Conservation (phyloP, 352 stramenopile genomes). For the Globisporangium sylvaticum region DNA sequence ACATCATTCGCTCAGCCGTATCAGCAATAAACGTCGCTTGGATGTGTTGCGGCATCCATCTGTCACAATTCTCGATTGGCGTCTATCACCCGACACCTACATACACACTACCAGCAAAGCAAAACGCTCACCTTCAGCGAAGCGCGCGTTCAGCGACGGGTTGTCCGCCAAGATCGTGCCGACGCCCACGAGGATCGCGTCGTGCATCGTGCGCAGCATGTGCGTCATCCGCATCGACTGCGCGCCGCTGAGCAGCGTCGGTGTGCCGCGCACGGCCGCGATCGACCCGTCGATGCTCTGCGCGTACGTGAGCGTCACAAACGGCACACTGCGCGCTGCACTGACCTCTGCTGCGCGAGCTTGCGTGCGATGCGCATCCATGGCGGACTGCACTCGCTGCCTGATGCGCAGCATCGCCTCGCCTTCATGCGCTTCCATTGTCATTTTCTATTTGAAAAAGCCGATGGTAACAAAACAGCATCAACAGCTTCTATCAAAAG, state of each 20-base stretch:
- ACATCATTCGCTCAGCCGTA: too few species aligned
- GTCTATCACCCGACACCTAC: too few species aligned
- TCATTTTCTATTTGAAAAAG: background rate
- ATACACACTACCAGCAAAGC: too few species aligned
- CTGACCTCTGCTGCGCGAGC: background rate
- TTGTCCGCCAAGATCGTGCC: slow-evolving; percentile 86
- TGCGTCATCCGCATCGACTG: slow-evolving; percentile 88
- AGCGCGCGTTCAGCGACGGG: slow-evolving; percentile 76
- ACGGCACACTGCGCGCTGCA: slow-evolving; percentile 14
- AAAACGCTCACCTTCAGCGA: slow-evolving; percentile 38
- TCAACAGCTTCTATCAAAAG: background rate
- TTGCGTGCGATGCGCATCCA: background rate
- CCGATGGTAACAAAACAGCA: background rate
- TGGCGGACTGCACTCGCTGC: slow-evolving; percentile 6
- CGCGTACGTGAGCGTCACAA: slow-evolving; percentile 85
- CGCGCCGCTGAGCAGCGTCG: slow-evolving; percentile 64
- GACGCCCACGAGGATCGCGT: slow-evolving; percentile 85
- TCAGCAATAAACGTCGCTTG: too few species aligned
- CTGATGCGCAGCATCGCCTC: slow-evolving; percentile 5
- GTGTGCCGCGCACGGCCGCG: slow-evolving; percentile 51
- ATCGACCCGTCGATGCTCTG: slow-evolving; percentile 89
- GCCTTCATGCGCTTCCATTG: background rate
- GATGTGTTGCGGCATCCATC: too few species aligned
- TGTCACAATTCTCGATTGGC: too few species aligned
- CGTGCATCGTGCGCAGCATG: slow-evolving; percentile 75